Evolutionary conservation across 805 yeast species (phyloP).

Genomic region (Jamesozyma lodderae): DNA sequence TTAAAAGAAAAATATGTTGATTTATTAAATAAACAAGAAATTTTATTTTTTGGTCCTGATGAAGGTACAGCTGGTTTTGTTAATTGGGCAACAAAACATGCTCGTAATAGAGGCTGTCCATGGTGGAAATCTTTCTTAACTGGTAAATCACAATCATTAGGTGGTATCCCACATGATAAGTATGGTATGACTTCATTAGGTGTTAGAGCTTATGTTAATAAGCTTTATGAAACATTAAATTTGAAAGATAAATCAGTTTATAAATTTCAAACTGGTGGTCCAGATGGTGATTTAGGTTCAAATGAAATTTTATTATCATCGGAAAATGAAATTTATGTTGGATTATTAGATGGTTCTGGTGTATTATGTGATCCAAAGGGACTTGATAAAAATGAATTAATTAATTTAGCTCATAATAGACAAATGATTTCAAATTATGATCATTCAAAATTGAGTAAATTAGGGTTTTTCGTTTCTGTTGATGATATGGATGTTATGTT

Average conservation of each 20-base stretch:
- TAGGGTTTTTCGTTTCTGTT: conserved; percentile 75
- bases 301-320: conserved; percentile 85
- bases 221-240: conserved; percentile 69
- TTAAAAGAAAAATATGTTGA: conserved; percentile 80
- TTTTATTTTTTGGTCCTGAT: conserved; percentile 96
- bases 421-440: conserved; percentile 66
- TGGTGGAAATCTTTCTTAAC: conserved; percentile 99
- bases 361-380: conserved; percentile 90
- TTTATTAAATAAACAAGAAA: conserved; percentile 74
- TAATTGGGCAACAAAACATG: conserved; percentile 96
- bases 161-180: conserved; percentile 97
- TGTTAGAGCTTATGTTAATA: conserved; percentile 84
- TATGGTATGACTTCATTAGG: conserved; percentile 97
- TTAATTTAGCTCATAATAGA: conserved; percentile 70
- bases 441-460: conserved; percentile 50
- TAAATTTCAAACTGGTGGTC: conserved; percentile 97
- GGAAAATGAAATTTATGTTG: conserved; percentile 69
- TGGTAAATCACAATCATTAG: conserved; percentile 83
- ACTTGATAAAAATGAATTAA: conserved; percentile 67
- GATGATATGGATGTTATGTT: conserved; percentile 73
- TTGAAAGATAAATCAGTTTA: conserved; percentile 50
- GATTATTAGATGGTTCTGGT: conserved; percentile 92
- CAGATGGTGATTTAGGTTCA: conserved; percentile 96
- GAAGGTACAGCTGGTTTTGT: conserved; percentile 95
- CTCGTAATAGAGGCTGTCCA: conserved; percentile 82